Percentiles rank a stretch among this genome's conserved stretches.
Conservation (phyloP, 1,139 yeast genomes). For the Sporopachydermia cereana region DNA sequence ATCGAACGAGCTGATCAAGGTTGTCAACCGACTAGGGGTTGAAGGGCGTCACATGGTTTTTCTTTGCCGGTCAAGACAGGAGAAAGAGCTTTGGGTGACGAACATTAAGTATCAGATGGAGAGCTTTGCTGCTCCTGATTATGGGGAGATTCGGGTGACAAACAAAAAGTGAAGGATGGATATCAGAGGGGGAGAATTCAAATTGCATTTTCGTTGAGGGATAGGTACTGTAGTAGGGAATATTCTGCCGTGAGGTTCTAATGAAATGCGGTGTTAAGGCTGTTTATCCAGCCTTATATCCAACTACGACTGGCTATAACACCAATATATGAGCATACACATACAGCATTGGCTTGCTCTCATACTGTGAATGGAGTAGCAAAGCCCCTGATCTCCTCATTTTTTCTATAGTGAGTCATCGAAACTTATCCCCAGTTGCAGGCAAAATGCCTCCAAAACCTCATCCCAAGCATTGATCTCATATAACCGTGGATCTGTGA, state of each 20-base stretch:
- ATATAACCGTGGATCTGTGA: background rate
- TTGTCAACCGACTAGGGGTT: slow-evolving; percentile 47
- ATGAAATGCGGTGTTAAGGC: no score
- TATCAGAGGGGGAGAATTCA: no score
- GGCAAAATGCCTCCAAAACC: background rate
- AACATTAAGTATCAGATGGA: slow-evolving; percentile 55
- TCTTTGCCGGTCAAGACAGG: slow-evolving; percentile 72
- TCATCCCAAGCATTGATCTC: slow-evolving; percentile 5
- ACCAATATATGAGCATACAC: background rate
- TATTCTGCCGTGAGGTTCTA: no score
- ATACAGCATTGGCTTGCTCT: background rate
- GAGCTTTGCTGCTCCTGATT: slow-evolving; percentile 27
- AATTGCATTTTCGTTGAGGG: no score
- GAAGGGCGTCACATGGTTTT: slow-evolving; percentile 63
- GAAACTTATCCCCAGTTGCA: background rate
- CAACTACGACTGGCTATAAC: no score
- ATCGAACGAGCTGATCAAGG: slow-evolving; percentile 33
- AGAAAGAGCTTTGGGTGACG: slow-evolving; percentile 74
- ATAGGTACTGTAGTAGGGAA: no score
- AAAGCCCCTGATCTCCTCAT: no score
- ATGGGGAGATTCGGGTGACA: background rate
- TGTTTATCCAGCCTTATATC: no score
- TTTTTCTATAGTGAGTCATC: background rate
- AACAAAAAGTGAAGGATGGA: no score
- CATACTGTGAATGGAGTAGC: background rate